Base-by-base conservation (phyloP, 78 protist species). In the Chrysochromulina tobinii region DNA sequence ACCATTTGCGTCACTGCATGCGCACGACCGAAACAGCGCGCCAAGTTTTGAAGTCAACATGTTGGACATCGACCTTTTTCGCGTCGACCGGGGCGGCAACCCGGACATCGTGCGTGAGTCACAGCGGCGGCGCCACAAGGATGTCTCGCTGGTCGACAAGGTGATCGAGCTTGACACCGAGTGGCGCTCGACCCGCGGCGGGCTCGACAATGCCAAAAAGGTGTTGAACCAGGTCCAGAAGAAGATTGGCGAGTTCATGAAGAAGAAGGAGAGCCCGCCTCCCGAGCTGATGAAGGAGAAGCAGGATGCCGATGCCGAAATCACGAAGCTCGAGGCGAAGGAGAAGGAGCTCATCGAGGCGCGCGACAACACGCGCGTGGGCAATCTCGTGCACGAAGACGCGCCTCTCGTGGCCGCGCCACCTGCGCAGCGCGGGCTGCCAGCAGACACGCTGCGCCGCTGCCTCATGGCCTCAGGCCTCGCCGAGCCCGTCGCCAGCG, bases 51-150 rank as follows among this genome's bases (percentile, higher is more conserved):
- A 38, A 38, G 38, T 38, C 38, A n/a, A n/a, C n/a, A 83, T 83
- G 88, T 94, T 98, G 48, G 99, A 98, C 91, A 97, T 99, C 88
- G 64, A 61, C 50, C 73, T 91, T 38, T 94, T 99, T 90, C 97
- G 99, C 15, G 95, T 89, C 7, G 95, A 95, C 18, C 85, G 94
- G 91, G 98, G 97, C 51, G 98, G 98, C 64, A 89, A 96, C 87
- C 98, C 98, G 73, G 99, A 97, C 21, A 14, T 85, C n/a, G 89
- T 99, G 53, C 92, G 96, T 20, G 98, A 98, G 94, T 96, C 98
- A 59, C 99, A 98, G 96, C 75, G 96, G 11, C 84, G 95, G 53
- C 92, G 99, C 58, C 85, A 25, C 67, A 81, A 67, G 50, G 93
- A 89, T 68, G 97, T 93, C 1, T 79, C 59, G 12, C 50, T 93